Evolutionary conservation across 441 rosid species (phyloP), one percentile per base, ranked within the genome.

Genomic region (Adansonia grandidieri): DNA sequence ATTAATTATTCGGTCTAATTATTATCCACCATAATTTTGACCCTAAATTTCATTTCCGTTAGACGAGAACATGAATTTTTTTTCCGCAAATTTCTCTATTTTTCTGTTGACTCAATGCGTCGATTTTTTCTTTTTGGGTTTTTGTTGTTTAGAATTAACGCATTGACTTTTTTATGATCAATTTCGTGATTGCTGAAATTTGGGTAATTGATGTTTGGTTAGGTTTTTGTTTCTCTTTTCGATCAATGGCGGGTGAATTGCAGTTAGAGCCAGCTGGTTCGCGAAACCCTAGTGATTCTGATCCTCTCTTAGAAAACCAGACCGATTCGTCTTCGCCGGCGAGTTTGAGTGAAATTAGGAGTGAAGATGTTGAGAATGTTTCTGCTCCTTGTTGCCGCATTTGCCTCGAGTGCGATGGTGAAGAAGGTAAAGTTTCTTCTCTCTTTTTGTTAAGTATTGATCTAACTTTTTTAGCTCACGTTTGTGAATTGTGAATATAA

Each of bases 331-430:
- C 82, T 5, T 60, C 79, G 47, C 24, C 84, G 19, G 54, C 85
- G 58, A 85, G 80, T 77, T 80, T 83, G 11, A 80, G 71, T 82
- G 96, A 92, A 91, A 91, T 92, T 76, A 80, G 78, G 51, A 81
- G 53, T 50, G 96, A 88, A 15, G 97, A 93, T 85, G 51, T 91
- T 15, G 99, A 93, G 83, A 88, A 82, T 45, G 95, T 80, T 74
- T 90, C 93, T 24, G 75, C 86, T 81, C 95, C 98, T 71, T 84
- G 92, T 75, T 96, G 99, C 73, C 97, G 99, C 74, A 96, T 96
- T 77, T 96, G 99, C 82, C 92, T 96, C 5, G 99, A 96, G 85
- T 83, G 88, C 81, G 99, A 93, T 68, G 84, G 92, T 57, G 97
- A 96, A 76, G 80, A 86, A 76, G 97, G 97, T 89, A 69, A 11